Evolutionary conservation across 2,329 filamentous ascomycete species (phyloP).

Genomic region (Alternaria arborescens): DNA sequence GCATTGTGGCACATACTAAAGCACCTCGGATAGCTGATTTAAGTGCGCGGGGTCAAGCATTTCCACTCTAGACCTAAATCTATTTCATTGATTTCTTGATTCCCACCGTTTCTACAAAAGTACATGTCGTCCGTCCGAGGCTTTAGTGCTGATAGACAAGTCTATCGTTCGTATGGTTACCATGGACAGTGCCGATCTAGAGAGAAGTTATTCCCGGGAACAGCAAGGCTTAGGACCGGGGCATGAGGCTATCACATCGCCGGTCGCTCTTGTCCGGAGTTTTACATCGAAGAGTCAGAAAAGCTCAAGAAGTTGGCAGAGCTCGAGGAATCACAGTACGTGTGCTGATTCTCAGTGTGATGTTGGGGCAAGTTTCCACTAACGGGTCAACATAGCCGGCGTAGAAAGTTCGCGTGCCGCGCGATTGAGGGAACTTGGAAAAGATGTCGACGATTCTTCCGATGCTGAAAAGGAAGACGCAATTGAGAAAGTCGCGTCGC

Average conservation of each 20-base stretch:
- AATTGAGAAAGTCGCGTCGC: conserved; percentile 31
- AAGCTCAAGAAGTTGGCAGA: conserved; percentile 19
- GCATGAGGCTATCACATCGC: conserved; percentile 35
- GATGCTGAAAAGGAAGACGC: conserved; percentile 40
- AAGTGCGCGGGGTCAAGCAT: conserved; percentile 11
- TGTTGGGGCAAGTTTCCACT: neutral
- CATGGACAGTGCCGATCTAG: conserved; percentile 40
- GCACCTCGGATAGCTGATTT: conserved; percentile 20
- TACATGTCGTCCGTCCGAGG: neutral
- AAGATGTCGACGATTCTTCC: conserved; percentile 33
- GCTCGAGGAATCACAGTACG: conserved; percentile 27
- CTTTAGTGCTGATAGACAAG: conserved; percentile 9
- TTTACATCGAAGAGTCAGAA: conserved; percentile 35
- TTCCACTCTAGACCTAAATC: conserved; percentile 4
- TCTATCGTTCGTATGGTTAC: conserved; percentile 17
- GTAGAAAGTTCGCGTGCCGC: conserved; percentile 28
- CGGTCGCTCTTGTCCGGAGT: conserved; percentile 40
- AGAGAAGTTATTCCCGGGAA: conserved; percentile 47
- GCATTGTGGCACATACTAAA: conserved; percentile 1
- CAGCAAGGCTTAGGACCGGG: conserved; percentile 39
- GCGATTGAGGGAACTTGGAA: conserved; percentile 28
- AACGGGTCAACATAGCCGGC: conserved; percentile 19
- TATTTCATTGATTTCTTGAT: conserved; percentile 1
- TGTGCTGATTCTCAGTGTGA: neutral
- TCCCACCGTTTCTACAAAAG: conserved; percentile 4